These are phyloP conservation scores for Lithohypha guttulata DNA, from an alignment of 2,329 filamentous ascomycete species.

Conservation along the genomic window DNA sequence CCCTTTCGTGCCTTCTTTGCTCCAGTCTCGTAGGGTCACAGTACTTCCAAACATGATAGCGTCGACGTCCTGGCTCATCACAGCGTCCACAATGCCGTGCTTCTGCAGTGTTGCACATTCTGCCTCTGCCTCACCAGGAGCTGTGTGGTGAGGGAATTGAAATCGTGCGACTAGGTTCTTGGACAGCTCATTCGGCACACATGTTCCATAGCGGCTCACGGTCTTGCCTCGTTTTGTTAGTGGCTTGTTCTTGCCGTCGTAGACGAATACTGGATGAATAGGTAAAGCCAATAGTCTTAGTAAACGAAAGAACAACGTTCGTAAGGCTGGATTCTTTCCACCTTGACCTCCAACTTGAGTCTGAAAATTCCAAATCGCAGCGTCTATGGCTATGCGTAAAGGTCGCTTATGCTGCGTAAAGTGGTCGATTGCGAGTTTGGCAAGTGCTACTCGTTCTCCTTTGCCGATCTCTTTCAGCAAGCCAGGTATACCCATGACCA, in stretches of 20 bases:
- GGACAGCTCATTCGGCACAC: slow-evolving; percentile 58
- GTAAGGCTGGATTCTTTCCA: slow-evolving; percentile 77
- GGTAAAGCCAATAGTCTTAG: slow-evolving; percentile 63
- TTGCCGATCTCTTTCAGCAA: slow-evolving; percentile 83
- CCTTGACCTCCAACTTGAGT: slow-evolving; percentile 75
- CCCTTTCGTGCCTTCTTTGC: slow-evolving; percentile 54
- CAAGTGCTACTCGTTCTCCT: slow-evolving; percentile 67
- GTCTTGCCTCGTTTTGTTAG: slow-evolving; percentile 79
- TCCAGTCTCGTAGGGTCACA: slow-evolving; percentile 70
- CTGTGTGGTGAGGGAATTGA: slow-evolving; percentile 72
- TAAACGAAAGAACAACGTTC: slow-evolving; percentile 87
- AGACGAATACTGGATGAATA: slow-evolving; percentile 83
- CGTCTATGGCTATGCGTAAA: slow-evolving; percentile 79
- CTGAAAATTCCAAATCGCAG: slow-evolving; percentile 96
- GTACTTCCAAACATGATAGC: slow-evolving; percentile 94
- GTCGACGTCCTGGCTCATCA: slow-evolving; percentile 92
- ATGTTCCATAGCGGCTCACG: slow-evolving; percentile 46
- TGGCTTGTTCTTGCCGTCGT: slow-evolving; percentile 77
- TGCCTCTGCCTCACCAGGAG: slow-evolving; percentile 89
- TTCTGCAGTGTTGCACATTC: slow-evolving; percentile 83
- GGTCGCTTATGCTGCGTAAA: slow-evolving; percentile 61
- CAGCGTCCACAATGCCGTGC: slow-evolving; percentile 77
- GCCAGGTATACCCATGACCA: slow-evolving; percentile 39
- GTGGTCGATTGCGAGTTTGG: slow-evolving; percentile 69
- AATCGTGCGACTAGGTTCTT: slow-evolving; percentile 78